Conservation (phyloP, 2,329 filamentous ascomycete species). For the Neofusicoccum cordaticola region DNA sequence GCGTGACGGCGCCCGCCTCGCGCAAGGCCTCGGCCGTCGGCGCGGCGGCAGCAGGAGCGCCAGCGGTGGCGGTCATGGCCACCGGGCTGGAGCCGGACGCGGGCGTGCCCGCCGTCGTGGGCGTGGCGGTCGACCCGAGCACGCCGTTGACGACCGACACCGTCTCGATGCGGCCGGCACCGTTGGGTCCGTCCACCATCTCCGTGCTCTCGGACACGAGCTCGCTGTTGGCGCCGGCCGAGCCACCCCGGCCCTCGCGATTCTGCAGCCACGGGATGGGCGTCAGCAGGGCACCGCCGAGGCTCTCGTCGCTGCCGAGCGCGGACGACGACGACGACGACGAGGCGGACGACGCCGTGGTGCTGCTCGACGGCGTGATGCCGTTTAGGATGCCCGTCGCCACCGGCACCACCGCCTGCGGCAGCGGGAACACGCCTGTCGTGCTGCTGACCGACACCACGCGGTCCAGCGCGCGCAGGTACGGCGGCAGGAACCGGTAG, state of each 20-base stretch:
- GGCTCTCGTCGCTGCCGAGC: slow-evolving; percentile 79
- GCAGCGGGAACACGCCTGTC: slow-evolving; percentile 77
- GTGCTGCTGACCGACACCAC: slow-evolving; percentile 86
- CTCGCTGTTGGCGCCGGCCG: slow-evolving; percentile 44
- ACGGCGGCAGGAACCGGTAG: slow-evolving; percentile 78
- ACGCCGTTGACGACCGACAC: slow-evolving; percentile 75
- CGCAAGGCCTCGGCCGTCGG: slow-evolving; percentile 33
- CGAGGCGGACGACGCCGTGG: slow-evolving; percentile 33
- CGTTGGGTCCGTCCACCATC: slow-evolving; percentile 78
- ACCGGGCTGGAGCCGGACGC: neutral
- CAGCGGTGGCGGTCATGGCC: neutral
- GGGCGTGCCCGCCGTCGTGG: slow-evolving; percentile 2
- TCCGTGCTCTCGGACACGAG: slow-evolving; percentile 72
- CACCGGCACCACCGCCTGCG: slow-evolving; percentile 54
- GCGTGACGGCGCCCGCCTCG: slow-evolving; percentile 61
- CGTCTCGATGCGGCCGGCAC: slow-evolving; percentile 75
- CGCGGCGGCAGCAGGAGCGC: slow-evolving; percentile 9
- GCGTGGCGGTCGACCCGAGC: slow-evolving; percentile 48
- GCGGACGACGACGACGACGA: neutral
- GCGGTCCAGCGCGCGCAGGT: slow-evolving; percentile 85
- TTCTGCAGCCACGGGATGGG: slow-evolving; percentile 82
- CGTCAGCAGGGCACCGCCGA: slow-evolving; percentile 87
- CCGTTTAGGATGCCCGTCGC: slow-evolving; percentile 47
- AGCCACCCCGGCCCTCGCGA: slow-evolving; percentile 21
- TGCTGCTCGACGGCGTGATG: slow-evolving; percentile 62